phyloP scores from a whole-genome alignment of 2,329 filamentous ascomycete genomes.

The Hirsutella thompsonii region DNA sequence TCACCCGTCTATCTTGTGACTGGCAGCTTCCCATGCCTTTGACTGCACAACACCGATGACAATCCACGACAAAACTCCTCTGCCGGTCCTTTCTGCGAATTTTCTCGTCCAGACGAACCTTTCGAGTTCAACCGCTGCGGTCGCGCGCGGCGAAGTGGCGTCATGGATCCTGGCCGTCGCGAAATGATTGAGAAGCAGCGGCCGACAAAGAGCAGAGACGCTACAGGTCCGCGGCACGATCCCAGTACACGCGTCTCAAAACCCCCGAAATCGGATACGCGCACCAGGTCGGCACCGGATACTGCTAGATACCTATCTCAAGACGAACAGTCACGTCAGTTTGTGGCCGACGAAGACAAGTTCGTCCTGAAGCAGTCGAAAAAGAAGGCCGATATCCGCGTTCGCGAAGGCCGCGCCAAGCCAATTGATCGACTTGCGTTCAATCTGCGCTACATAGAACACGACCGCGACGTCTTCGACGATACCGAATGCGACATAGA shows the following conservation, averaged over 20 bases:
- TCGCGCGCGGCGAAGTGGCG: not conserved
- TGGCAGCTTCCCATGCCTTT: not conserved
- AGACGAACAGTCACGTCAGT: conserved; percentile 67
- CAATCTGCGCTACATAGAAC: conserved; percentile 77
- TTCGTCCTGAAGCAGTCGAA: conserved; percentile 96
- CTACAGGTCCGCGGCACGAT: conserved; percentile 43
- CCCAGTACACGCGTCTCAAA: conserved; percentile 44
- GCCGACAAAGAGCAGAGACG: conserved; percentile 31
- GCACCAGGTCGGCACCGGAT: conserved; percentile 14
- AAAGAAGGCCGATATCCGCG: conserved; percentile 92
- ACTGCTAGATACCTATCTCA: conserved; percentile 46
- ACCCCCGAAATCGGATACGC: conserved; percentile 19
- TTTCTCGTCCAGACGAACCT: too few species aligned
- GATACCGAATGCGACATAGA: conserved; percentile 64
- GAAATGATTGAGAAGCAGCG: conserved; percentile 39
- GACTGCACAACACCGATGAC: not conserved
- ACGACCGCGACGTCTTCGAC: conserved; percentile 73
- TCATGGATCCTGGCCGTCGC: conserved; percentile 41
- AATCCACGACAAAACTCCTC: too few species aligned
- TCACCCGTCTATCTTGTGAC: not conserved
- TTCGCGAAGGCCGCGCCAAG: conserved; percentile 80
- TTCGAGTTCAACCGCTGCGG: not conserved
- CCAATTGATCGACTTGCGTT: conserved; percentile 92
- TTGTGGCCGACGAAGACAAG: conserved; percentile 87
- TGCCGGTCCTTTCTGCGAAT: too few species aligned